Base-by-base conservation (phyloP, 1,284 basidiomycete species). In the Trametes versicolor region DNA sequence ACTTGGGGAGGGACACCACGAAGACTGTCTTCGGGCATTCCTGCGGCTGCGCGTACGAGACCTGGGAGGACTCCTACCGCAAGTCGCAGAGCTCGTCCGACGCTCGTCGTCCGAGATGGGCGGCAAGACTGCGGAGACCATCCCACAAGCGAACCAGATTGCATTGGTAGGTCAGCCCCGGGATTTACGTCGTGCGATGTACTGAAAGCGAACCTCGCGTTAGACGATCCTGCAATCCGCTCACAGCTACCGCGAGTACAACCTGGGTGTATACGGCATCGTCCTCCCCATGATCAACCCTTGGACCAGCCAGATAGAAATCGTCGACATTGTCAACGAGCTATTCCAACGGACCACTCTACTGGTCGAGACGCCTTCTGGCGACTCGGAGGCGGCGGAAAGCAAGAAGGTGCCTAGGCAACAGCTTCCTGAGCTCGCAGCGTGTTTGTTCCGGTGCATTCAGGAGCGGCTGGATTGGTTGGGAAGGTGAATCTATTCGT, bases 11-110 rank as follows among this genome's bases (percentile, higher is more conserved):
- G 81, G 77, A 1, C 77, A 84, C 48, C 88, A 87, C 66, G 91
- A 94, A 72, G 96, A 98, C 73, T 80, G 90, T 29, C 87, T 96
- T 66, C 87, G 97, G 34, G 82, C 88, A 9, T 98, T 99, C 80
- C 98, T 99, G 85, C 85, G 93, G 49, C 80, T 85, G 29, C 85
- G 89, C 66, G 87, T 95, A 6, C 76, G 74, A 17, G 86, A 91
- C 58, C 76, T 93, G 1, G 90, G 87, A 2, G 77, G 77, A 36
- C 69, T 93, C 2, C 73, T 91, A 32, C 83, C 83, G 25, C 85
- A 86, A 68, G 82, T 90, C 53, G 76, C 81, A 45, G 83, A 85
- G 53, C 76, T 84, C 41, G 79, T 83, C 21, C 77, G 77, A 54
- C 75, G 79, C 57, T 78, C 82, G 8, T 74, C 81, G 48, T 76